Evolutionary conservation across 768 basidiomycete genomes (phyloP).

Genomic region (Boletus insuetus): DNA sequence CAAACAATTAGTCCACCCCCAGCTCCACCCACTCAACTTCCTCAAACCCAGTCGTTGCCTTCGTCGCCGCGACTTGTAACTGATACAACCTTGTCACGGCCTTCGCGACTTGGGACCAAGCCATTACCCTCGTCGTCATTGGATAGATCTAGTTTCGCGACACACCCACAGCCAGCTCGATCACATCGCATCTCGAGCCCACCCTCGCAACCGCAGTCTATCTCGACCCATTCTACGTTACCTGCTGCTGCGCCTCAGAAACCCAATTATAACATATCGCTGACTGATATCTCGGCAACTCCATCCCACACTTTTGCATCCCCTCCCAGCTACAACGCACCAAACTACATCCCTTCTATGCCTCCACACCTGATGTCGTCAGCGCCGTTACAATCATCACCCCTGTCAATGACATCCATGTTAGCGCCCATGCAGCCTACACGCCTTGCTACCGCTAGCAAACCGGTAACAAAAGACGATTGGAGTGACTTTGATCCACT

Average conservation of each 20-base stretch:
- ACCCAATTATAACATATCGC: constrained; percentile 61
- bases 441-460: constrained; percentile 38
- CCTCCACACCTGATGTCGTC: constrained; percentile 28
- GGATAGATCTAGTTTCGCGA: constrained; percentile 28
- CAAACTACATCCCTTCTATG: constrained; percentile 20
- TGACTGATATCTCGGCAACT: constrained; percentile 30
- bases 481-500: constrained; percentile 84
- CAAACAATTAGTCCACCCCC: constrained; percentile 16
- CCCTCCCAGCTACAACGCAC: constrained; percentile 12
- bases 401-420: constrained; percentile 46
- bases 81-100: constrained; percentile 32
- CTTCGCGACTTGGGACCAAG: constrained; percentile 40
- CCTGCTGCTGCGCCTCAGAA: constrained; percentile 24
- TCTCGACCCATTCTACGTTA: constrained; percentile 8
- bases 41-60: constrained; percentile 37
- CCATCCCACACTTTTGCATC: constrained; percentile 15
- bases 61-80: constrained; percentile 36
- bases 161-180: constrained; percentile 22
- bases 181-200: constrained; percentile 19
- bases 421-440: constrained; percentile 58
- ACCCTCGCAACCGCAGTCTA: constrained; percentile 19
- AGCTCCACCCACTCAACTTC: constrained; percentile 3
- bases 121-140: constrained; percentile 36
- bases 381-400: constrained; percentile 30
- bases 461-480: constrained; percentile 58